A percentile compares a stretch with the other conserved stretches of the same genome.
These are phyloP conservation scores for Clonostachys rhizophaga DNA, from an alignment of 2,329 filamentous ascomycete species.

Conservation along the genomic window DNA sequence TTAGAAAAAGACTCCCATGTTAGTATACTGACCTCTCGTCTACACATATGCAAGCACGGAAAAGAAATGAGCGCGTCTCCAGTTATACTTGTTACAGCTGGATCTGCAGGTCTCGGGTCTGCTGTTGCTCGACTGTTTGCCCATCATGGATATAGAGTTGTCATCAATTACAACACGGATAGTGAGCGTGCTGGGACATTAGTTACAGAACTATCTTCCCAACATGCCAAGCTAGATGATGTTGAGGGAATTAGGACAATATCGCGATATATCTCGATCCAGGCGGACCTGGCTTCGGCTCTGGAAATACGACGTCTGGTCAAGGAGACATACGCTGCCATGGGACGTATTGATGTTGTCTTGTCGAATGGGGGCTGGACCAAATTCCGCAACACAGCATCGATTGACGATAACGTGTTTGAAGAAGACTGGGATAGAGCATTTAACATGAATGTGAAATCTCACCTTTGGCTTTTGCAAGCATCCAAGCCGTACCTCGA, in stretches of 20 bases:
- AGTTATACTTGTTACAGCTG: constrained; percentile 43
- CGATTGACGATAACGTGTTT: constrained; percentile 46
- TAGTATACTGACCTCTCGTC: too few species aligned
- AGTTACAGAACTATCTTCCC: constrained; percentile 44
- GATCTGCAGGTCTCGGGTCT: constrained; percentile 65
- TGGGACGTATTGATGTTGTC: constrained; percentile 67
- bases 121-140: constrained; percentile 64
- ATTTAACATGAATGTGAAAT: constrained; percentile 60
- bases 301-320: constrained; percentile 57
- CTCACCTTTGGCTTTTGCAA: constrained; percentile 55
- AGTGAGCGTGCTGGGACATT: constrained; percentile 54
- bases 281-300: constrained; percentile 61
- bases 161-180: constrained; percentile 69
- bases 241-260: neutral
- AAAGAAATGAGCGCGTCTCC: constrained; percentile 3
- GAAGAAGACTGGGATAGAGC: constrained; percentile 57
- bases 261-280: constrained; percentile 41
- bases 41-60: too few species aligned
- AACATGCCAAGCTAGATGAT: constrained; percentile 26
- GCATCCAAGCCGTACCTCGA: constrained; percentile 50
- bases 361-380: constrained; percentile 69
- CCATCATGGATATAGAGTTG: constrained; percentile 60
- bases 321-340: constrained; percentile 47
- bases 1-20: too few species aligned
- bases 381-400: constrained; percentile 31